A percentile compares a stretch with the other conserved stretches of the same genome.
These are phyloP conservation scores for Bryopsis sp. DNA, from an alignment of 139 green algal genomes.

Conservation along the genomic window DNA sequence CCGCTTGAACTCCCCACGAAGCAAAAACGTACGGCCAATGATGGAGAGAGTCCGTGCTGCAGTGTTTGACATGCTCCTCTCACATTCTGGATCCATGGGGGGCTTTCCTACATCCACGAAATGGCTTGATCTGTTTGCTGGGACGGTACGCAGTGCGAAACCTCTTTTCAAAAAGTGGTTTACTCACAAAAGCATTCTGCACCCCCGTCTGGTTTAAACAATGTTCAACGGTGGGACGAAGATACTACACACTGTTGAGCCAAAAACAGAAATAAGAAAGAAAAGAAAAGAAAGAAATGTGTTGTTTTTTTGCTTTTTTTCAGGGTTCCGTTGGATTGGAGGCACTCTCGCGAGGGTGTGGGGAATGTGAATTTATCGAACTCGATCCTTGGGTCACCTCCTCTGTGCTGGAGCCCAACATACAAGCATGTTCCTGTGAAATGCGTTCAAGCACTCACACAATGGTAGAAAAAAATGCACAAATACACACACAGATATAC, in stretches of 20 bases:
- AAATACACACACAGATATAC: too few species aligned
- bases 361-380: conserved; percentile 3
- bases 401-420: background rate
- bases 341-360: conserved; percentile 7
- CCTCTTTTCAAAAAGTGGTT: background rate
- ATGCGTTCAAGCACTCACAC: background rate
- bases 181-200: background rate
- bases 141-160: background rate
- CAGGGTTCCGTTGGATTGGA: conserved; percentile 16
- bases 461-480: too few species aligned
- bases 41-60: conserved; percentile 10
- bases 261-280: too few species aligned
- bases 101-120: background rate
- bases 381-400: conserved; percentile 10
- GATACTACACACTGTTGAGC: too few species aligned
- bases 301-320: background rate
- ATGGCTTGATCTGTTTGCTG: conserved; percentile 14
- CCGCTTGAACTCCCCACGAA: background rate
- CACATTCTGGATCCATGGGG: background rate
- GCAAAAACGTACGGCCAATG: conserved; percentile 5
- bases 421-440: background rate
- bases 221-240: background rate
- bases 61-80: conserved; percentile 15
- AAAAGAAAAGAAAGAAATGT: too few species aligned
- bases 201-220: background rate